Evolutionary conservation across 257 asterid species (phyloP).

Genomic region (Penstemon eatonii): DNA sequence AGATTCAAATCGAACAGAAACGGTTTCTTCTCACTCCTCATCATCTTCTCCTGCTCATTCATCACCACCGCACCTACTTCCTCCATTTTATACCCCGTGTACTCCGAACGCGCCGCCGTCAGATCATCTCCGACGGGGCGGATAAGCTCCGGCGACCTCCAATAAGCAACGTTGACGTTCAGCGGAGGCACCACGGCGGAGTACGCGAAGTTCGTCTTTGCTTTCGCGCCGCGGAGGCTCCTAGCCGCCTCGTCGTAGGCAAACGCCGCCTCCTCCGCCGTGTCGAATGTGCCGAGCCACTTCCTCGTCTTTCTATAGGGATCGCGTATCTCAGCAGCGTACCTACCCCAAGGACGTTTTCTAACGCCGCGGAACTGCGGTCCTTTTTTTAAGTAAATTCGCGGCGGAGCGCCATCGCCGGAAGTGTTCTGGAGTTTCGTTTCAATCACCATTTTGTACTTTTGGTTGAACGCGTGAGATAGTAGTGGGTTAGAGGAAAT

Average conservation of each 20-base stretch:
- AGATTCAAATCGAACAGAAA: conserved; percentile 58
- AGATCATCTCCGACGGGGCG: conserved; percentile 11
- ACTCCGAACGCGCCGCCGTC: conserved; percentile 34
- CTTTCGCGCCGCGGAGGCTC: conserved; percentile 59
- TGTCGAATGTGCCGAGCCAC: conserved; percentile 75
- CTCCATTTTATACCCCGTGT: conserved; percentile 44
- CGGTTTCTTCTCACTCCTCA: conserved; percentile 43
- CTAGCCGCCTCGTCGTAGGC: conserved; percentile 67
- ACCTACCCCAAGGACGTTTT: conserved; percentile 71
- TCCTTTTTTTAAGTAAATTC: neutral
- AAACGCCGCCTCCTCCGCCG: conserved; percentile 69
- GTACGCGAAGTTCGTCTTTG: conserved; percentile 53
- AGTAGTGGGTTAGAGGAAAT: neutral
- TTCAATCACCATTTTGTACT: too few species aligned
- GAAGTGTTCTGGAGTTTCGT: too few species aligned
- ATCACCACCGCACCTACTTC: conserved; percentile 37
- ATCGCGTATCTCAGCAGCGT: conserved; percentile 75
- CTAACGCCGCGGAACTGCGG: conserved; percentile 8
- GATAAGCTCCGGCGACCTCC: conserved; percentile 34
- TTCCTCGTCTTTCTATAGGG: conserved; percentile 68
- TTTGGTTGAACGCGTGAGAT: too few species aligned
- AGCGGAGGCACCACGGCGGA: conserved; percentile 19
- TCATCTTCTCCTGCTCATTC: conserved; percentile 37
- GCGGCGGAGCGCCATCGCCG: neutral
- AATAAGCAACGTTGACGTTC: neutral